Base-by-base conservation (phyloP, 768 basidiomycete genomes). In the Suillus alpinus region DNA sequence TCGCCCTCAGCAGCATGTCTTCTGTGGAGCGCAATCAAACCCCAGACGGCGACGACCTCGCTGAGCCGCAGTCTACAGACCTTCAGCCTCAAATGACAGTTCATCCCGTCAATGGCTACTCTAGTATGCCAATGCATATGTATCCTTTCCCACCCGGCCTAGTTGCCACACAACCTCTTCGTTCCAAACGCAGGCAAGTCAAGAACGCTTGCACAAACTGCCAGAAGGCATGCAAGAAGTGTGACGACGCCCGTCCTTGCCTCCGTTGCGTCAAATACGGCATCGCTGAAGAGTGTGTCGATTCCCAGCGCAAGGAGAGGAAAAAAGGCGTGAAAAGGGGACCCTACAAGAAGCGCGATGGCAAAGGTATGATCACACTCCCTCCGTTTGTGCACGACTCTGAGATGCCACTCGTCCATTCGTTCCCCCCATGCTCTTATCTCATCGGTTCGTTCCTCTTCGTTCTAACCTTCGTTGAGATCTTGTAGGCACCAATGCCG, bases 331-430 rank as follows among this genome's bases (percentile, higher is more conserved):
- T 91, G 66, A 93, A 92, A 80, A 78, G 91, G 70, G 91, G 91
- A 49, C 91, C 91, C 75, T 93, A 93, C 88, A 92, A 92, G 91
- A 93, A 92, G 86, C 90, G 89, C 86, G 90, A 91, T 89, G 86
- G 85, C 83, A 91, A 88, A 83, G 84, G 90, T 91, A 71, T 75
- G 86, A 60, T 63, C 63, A 52, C 66, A 62, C 59, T 65, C 53
- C 53, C 65, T 63, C 58, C 62, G 26, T 63, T 63, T 41, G 60
- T 59, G 62, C 59, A 53, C 64, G 64, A 67, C 69, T 44, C 43
- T 34, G 31, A 61, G 8, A 26, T 6, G 29, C 39, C 56, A 57
- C 31, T 50, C 52, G 34, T 50, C 23, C 36, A 32, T 36, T 46
- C 44, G 10, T 57, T 57, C 55, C 31, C 29, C 46, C 29, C 57